Evolutionary conservation across 805 yeast genomes (phyloP), one percentile per base, ranked within the genome.

Genomic region (Yamadazyma olivae): DNA sequence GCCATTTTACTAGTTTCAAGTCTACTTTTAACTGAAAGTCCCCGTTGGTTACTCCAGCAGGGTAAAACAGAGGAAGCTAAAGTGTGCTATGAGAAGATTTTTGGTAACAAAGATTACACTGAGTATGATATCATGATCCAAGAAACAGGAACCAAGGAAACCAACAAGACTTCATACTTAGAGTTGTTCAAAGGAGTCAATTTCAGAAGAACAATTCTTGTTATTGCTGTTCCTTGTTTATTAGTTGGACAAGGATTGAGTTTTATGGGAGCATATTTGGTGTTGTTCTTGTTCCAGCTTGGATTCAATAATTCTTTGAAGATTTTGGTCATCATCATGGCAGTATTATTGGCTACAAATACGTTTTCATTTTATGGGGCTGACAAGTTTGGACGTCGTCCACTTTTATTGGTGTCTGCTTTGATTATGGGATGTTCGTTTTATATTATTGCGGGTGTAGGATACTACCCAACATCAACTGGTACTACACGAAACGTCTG

Each of bases 161-260:
- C n/a, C n/a, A 6, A 18, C 6, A 13, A 10, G 8, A 14, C 16
- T 29, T 29, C 32, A 6, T 29, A 19, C n/a, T 17, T 19, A 17
- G 32, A 29, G n/a, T 16, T 29, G 9, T 29, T 29, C 32, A 17
- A 18, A 17, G 32, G 32, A 5, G 9, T 16, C 14, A 29, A 29
- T 19, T n/a, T 29, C 9, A 29, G 23, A 29, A 29, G 32, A 29
- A 29, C 32, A 12, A 18, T 19, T 29, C 32, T 29, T 29, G 32
- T 29, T 13, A 7, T 29, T 5, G 32, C 24, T 17, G 18, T 29
- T 5, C 32, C 32, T 6, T 29, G 16, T 18, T 15, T 29, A 17
- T 17, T 29, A 9, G 9, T 14, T 8, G 32, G 32, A 12, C 32
- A 29, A 29, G 32, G 32, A 12, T 29, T 29, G 14, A 10, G 23